Conservation (phyloP, 768 basidiomycete genomes). For the Crucibulum laeve region DNA sequence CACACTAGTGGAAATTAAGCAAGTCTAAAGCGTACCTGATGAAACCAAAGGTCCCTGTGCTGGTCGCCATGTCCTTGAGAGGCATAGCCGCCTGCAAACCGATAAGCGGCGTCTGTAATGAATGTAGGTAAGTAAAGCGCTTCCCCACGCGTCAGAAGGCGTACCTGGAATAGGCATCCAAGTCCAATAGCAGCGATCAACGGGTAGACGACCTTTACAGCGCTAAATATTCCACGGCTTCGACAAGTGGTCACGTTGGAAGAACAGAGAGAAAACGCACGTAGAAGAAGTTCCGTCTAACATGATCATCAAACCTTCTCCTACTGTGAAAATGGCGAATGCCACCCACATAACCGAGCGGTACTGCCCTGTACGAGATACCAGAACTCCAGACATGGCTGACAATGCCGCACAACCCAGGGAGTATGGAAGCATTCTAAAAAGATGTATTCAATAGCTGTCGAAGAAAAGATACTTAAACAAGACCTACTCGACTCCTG, state of each 20-base stretch:
- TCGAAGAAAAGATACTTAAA: background rate
- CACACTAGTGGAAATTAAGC: conserved; percentile 4
- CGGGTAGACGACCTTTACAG: conserved; percentile 58
- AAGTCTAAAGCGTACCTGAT: conserved; percentile 40
- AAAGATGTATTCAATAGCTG: conserved; percentile 1
- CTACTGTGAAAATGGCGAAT: conserved; percentile 54
- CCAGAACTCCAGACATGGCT: conserved; percentile 49
- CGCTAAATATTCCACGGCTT: conserved; percentile 31
- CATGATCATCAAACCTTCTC: conserved; percentile 70
- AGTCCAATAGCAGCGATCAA: conserved; percentile 63
- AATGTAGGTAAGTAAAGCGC: conserved; percentile 1
- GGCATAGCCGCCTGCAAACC: conserved; percentile 87
- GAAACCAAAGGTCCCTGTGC: conserved; percentile 67
- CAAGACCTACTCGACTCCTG: conserved; percentile 57
- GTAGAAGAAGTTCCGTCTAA: conserved; percentile 52
- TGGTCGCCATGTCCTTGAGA: conserved; percentile 80
- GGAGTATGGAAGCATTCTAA: conserved; percentile 73
- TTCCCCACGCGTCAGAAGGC: conserved; percentile 3
- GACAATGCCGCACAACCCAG: conserved; percentile 54
- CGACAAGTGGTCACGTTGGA: background rate
- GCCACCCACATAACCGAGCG: conserved; percentile 59
- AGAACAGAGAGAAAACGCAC: conserved; percentile 24
- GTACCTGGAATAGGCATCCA: conserved; percentile 61
- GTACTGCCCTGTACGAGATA: conserved; percentile 57
- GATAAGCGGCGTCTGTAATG: conserved; percentile 55